A percentile compares a stretch with the other conserved stretches of the same genome.
These are phyloP conservation scores for Linnemannia schmuckeri DNA, from an alignment of 192 early-diverging fungal species.

Conservation along the genomic window DNA sequence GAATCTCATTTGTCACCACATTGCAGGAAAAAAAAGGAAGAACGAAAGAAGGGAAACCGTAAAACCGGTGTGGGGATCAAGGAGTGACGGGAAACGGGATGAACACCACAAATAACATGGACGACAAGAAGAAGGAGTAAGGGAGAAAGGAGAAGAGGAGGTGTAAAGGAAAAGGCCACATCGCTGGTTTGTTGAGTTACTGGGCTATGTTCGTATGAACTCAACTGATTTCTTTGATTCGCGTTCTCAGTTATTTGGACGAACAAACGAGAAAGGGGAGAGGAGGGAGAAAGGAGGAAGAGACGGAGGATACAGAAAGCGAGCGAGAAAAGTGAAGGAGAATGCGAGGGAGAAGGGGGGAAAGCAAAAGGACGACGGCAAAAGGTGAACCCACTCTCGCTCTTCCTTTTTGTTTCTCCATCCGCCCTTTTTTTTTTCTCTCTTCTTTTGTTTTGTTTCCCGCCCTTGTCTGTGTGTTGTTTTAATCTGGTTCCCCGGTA, in stretches of 20 bases:
- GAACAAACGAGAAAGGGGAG: neutral
- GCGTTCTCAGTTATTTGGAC: neutral
- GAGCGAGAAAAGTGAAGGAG: neutral
- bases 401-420: neutral
- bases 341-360: neutral
- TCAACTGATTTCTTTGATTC: neutral
- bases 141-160: neutral
- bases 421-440: neutral
- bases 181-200: neutral
- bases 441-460: neutral
- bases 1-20: constrained; percentile 6
- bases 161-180: neutral
- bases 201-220: neutral
- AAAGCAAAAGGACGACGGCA: neutral
- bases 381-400: neutral
- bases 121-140: neutral
- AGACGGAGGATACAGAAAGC: neutral
- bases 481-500: neutral
- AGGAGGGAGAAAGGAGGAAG: neutral
- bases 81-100: neutral
- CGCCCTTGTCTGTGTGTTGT: neutral
- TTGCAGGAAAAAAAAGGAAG: neutral
- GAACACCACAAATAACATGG: neutral
- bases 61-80: constrained; percentile 6
- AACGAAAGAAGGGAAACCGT: neutral